A percentile compares a stretch with the other conserved stretches of the same genome.
These are phyloP conservation scores for Withania somnifera DNA, from an alignment of 305 asterid species.

Conservation along the genomic window DNA sequence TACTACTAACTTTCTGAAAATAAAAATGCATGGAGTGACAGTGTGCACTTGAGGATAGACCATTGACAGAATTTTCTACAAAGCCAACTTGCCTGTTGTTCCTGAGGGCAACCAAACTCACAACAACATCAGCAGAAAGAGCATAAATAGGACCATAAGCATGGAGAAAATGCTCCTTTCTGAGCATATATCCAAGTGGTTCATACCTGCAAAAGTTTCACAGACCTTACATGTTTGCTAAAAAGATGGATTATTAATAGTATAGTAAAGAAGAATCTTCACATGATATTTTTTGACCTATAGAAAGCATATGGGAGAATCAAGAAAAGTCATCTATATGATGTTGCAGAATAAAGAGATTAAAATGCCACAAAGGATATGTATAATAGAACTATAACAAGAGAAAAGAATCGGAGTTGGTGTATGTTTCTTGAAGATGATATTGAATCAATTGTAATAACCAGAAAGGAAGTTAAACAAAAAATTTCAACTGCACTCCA, in stretches of 20 bases:
- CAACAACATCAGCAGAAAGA: conserved; percentile 85
- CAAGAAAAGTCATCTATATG: background rate
- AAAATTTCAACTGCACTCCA: background rate
- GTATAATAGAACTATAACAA: background rate
- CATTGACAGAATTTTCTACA: background rate
- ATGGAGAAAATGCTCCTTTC: conserved; percentile 91
- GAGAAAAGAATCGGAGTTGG: background rate
- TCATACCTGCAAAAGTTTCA: conserved; percentile 67
- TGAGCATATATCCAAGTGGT: conserved; percentile 70
- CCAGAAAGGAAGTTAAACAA: background rate
- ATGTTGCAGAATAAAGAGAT: background rate
- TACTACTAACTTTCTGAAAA: background rate
- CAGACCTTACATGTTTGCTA: background rate
- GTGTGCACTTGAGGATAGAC: background rate
- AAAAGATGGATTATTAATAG: background rate
- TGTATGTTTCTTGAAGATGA: background rate
- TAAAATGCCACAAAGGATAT: background rate
- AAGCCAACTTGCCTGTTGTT: conserved; percentile 55
- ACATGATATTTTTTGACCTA: background rate
- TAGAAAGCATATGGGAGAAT: background rate
- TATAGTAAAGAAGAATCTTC: background rate
- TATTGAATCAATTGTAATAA: background rate
- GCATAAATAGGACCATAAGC: conserved; percentile 99
- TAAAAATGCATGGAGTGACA: background rate
- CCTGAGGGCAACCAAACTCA: conserved; percentile 76